Evolutionary conservation across 192 early-diverging fungal genomes (phyloP).

Genomic region (Oehlia diaphana): DNA sequence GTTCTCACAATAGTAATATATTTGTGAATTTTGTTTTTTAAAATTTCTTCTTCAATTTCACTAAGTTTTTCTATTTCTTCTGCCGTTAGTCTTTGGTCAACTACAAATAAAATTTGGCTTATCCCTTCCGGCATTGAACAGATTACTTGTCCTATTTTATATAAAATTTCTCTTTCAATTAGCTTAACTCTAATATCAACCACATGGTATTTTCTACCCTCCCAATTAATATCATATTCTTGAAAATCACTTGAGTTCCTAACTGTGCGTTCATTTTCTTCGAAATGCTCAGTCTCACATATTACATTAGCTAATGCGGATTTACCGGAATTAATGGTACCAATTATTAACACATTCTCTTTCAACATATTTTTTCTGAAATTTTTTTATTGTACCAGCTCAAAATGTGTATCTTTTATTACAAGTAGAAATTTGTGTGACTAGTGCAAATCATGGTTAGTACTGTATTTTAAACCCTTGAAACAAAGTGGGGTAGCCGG

Average conservation of each 20-base stretch:
- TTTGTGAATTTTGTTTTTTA: background rate
- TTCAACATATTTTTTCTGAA: no score
- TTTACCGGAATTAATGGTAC: background rate
- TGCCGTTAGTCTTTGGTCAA: background rate
- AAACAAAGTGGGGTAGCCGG: no score
- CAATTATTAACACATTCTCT: background rate
- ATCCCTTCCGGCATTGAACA: background rate
- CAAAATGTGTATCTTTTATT: no score
- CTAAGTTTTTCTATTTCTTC: background rate
- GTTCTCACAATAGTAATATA: constrained; percentile 16
- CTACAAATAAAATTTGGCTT: constrained; percentile 4
- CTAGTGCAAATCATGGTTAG: no score
- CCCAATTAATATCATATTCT: background rate
- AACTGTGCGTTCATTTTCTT: no score
- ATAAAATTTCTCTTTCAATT: no score
- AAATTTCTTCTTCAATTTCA: no score
- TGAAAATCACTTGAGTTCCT: background rate
- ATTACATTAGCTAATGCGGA: no score
- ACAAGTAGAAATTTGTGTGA: no score
- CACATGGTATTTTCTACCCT: background rate
- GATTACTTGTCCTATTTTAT: background rate
- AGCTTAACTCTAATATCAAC: background rate
- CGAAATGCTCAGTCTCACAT: no score
- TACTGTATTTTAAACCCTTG: no score
- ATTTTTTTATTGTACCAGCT: no score